phyloP scores from a whole-genome alignment of 345 rosid genomes.

The Nephelium lappaceum region DNA sequence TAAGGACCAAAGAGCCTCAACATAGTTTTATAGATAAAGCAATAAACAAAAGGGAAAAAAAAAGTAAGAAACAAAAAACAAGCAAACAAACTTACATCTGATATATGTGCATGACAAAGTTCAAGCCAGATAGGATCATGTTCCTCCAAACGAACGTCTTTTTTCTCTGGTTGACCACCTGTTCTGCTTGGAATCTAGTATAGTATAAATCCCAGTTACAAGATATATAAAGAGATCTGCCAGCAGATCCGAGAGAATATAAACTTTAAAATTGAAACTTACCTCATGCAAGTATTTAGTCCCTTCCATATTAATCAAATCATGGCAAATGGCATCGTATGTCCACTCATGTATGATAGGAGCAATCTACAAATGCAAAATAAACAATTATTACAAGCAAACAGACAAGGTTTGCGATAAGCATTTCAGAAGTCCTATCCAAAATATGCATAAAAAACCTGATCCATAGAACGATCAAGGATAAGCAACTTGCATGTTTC shows the following conservation, averaged over 20 bases:
- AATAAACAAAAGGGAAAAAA: neutral
- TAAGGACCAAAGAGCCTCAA: conserved; percentile 43
- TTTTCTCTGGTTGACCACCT: conserved; percentile 82
- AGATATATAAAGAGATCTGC: conserved; percentile 32
- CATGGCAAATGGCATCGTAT: conserved; percentile 99
- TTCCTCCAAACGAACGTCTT: conserved; percentile 97
- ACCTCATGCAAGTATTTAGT: conserved; percentile 98
- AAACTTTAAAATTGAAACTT: conserved; percentile 27
- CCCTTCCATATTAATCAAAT: conserved; percentile 88
- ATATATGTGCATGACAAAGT: conserved; percentile 97
- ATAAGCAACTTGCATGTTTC: conserved; percentile 97
- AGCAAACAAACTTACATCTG: conserved; percentile 61
- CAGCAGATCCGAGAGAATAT: conserved; percentile 24
- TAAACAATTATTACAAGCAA: conserved; percentile 16
- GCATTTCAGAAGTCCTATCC: conserved; percentile 9
- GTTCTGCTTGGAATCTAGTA: conserved; percentile 79
- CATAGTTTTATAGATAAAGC: conserved; percentile 3
- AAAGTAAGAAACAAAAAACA: neutral
- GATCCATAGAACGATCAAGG: conserved; percentile 95
- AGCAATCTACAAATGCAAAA: conserved; percentile 72
- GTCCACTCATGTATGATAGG: conserved; percentile 99
- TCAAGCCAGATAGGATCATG: conserved; percentile 98
- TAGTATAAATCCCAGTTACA: conserved; percentile 31
- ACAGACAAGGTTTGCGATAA: conserved; percentile 11
- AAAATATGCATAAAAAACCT: conserved; percentile 52